Evolutionary conservation across 1,284 basidiomycete genomes (phyloP).

Genomic region (Apiotrichum gamsii): DNA sequence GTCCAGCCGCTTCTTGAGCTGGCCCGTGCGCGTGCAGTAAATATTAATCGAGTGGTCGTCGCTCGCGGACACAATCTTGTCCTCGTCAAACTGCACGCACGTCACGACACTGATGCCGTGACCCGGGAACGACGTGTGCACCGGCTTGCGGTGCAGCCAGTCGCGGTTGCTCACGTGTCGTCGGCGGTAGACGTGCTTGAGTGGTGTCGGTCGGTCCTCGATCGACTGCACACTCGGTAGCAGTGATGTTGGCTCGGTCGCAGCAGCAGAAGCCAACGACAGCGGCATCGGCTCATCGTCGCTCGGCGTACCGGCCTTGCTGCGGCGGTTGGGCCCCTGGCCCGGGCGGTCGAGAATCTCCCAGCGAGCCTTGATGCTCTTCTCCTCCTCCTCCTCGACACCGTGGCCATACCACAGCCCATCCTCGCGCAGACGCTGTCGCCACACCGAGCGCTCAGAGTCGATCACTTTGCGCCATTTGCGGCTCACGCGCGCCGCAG

Average conservation of each 20-base stretch:
- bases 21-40: slow-evolving; percentile 74
- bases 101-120: slow-evolving; percentile 87
- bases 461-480: slow-evolving; percentile 44
- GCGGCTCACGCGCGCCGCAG: slow-evolving; percentile 34
- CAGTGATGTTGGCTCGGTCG: too few relatives aligned
- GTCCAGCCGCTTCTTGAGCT: slow-evolving; percentile 63
- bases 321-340: not conserved
- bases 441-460: slow-evolving; percentile 39
- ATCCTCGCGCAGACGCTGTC: slow-evolving; percentile 35
- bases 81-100: slow-evolving; percentile 84
- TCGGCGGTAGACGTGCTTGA: slow-evolving; percentile 42
- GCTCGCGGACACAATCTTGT: slow-evolving; percentile 81
- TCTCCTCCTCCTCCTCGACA: slow-evolving; percentile 44
- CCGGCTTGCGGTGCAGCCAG: slow-evolving; percentile 46
- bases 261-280: too few relatives aligned
- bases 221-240: not conserved
- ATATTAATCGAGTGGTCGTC: slow-evolving; percentile 76
- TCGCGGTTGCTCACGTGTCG: slow-evolving; percentile 56
- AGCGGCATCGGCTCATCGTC: slow-evolving; percentile 31
- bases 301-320: slow-evolving; percentile 24
- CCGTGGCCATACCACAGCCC: slow-evolving; percentile 39
- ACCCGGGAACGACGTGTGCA: slow-evolving; percentile 72
- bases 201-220: slow-evolving; percentile 26
- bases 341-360: slow-evolving; percentile 30
- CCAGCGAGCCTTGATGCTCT: slow-evolving; percentile 26